These are phyloP conservation scores for Sarocladiaceae sp. DNA, from an alignment of 2,329 filamentous ascomycete genomes.

Conservation along the genomic window DNA sequence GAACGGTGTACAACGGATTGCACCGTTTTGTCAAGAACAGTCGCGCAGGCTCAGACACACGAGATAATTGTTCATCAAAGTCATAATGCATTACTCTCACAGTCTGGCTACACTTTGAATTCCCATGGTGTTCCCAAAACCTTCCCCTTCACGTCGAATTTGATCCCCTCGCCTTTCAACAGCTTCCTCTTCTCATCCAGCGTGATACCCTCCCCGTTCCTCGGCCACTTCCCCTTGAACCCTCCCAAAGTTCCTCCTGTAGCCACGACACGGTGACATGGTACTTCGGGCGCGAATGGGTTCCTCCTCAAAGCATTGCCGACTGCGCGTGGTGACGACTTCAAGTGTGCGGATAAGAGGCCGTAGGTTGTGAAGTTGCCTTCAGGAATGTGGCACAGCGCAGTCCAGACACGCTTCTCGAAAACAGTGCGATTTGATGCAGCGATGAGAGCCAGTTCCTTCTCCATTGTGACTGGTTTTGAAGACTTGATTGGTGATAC, in stretches of 20 bases:
- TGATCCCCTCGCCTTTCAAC: slow-evolving; percentile 59
- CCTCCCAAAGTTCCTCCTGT: slow-evolving; percentile 67
- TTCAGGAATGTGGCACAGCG: slow-evolving; percentile 71
- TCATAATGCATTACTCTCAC: not conserved
- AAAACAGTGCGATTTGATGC: slow-evolving; percentile 44
- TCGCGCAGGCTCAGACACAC: too few species aligned
- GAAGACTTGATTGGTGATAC: slow-evolving; percentile 3
- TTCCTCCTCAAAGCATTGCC: slow-evolving; percentile 75
- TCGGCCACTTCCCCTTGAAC: slow-evolving; percentile 64
- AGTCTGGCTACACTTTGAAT: slow-evolving; percentile 3
- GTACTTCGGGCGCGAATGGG: slow-evolving; percentile 77
- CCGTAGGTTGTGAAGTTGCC: slow-evolving; percentile 78
- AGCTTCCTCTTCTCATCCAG: slow-evolving; percentile 61
- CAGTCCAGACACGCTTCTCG: slow-evolving; percentile 63
- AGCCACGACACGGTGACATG: slow-evolving; percentile 77
- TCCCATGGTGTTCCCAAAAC: slow-evolving; percentile 54
- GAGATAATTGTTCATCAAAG: not conserved
- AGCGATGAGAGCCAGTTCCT: slow-evolving; percentile 41
- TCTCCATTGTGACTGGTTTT: slow-evolving; percentile 24
- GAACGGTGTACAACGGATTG: too few species aligned
- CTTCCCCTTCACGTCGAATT: slow-evolving; percentile 55
- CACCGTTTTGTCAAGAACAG: too few species aligned
- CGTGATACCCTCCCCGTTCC: slow-evolving; percentile 57
- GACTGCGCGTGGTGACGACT: slow-evolving; percentile 70
- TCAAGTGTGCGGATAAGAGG: slow-evolving; percentile 61